A percentile compares a stretch with the other conserved stretches of the same genome.
Conservation (phyloP, 768 basidiomycete genomes). For the Cystobasidium ongulense region DNA sequence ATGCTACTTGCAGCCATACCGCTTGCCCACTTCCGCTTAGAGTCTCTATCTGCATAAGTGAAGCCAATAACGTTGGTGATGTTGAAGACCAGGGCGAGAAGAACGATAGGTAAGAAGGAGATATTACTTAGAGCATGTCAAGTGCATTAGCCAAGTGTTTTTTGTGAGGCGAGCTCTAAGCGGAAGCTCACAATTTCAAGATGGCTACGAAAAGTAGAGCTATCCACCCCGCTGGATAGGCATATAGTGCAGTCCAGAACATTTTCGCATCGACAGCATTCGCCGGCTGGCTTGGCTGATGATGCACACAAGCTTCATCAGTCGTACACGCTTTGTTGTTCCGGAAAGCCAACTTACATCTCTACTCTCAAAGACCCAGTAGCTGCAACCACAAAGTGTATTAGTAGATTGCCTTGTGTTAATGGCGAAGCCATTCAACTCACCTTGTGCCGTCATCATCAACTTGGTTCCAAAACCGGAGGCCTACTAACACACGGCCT, state of each 20-base stretch:
- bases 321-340: conserved; percentile 48
- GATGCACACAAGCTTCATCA: conserved; percentile 38
- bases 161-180: neutral
- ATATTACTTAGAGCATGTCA: conserved; percentile 30
- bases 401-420: neutral
- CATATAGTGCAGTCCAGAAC: conserved; percentile 36
- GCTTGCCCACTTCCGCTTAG: conserved; percentile 83
- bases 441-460: conserved; percentile 70
- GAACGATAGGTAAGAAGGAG: conserved; percentile 89
- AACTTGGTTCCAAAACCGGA: conserved; percentile 98
- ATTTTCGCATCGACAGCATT: conserved; percentile 80
- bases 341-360: conserved; percentile 58
- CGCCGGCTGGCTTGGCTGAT: conserved; percentile 35
- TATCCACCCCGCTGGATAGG: conserved; percentile 83
- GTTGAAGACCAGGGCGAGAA: conserved; percentile 92
- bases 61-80: conserved; percentile 91
- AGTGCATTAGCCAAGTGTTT: conserved; percentile 9
- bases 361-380: conserved; percentile 96
- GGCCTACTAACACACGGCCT: conserved; percentile 82
- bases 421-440: neutral
- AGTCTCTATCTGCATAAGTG: conserved; percentile 41
- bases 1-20: conserved; percentile 62
- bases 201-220: conserved; percentile 79
- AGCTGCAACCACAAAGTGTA: conserved; percentile 57
- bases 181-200: conserved; percentile 59